Conservation (phyloP, 768 basidiomycete genomes). For the Collybiopsis confluens region DNA sequence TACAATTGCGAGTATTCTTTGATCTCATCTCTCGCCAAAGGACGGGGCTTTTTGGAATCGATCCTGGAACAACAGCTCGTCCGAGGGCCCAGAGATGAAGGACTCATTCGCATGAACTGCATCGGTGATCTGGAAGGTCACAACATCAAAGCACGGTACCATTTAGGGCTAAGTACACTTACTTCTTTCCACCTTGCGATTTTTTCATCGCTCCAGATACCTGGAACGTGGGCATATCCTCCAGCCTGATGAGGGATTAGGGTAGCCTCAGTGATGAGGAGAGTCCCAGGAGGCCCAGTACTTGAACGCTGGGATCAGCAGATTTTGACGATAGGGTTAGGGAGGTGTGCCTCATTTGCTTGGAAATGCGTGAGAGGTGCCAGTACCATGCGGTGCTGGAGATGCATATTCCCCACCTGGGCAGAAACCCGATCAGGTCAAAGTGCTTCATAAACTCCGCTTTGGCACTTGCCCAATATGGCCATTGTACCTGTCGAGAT, state of each 20-base stretch:
- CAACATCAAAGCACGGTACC: neutral
- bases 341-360: slow-evolving; percentile 18
- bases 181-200: slow-evolving; percentile 17
- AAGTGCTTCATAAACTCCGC: slow-evolving; percentile 23
- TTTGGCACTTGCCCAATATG: slow-evolving; percentile 3
- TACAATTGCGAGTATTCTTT: slow-evolving; percentile 35
- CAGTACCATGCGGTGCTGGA: slow-evolving; percentile 29
- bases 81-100: slow-evolving; percentile 49
- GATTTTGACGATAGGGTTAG: slow-evolving; percentile 18
- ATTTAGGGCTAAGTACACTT: neutral
- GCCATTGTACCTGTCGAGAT: too few species aligned
- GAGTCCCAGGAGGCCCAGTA: slow-evolving; percentile 28
- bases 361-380: slow-evolving; percentile 31
- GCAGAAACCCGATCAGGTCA: too few species aligned
- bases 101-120: slow-evolving; percentile 36
- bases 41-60: slow-evolving; percentile 15
- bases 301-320: slow-evolving; percentile 27
- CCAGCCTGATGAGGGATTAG: slow-evolving; percentile 23
- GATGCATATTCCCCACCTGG: slow-evolving; percentile 19
- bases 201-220: slow-evolving; percentile 16
- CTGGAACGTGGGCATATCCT: slow-evolving; percentile 18
- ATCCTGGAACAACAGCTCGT: slow-evolving; percentile 18
- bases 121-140: slow-evolving; percentile 31
- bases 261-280: slow-evolving; percentile 39
- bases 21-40: slow-evolving; percentile 37